A percentile compares a stretch with the other conserved stretches of the same genome.
Evolutionary conservation across 1,284 basidiomycete species (phyloP).

Genomic region (Moesziomyces sp.): DNA sequence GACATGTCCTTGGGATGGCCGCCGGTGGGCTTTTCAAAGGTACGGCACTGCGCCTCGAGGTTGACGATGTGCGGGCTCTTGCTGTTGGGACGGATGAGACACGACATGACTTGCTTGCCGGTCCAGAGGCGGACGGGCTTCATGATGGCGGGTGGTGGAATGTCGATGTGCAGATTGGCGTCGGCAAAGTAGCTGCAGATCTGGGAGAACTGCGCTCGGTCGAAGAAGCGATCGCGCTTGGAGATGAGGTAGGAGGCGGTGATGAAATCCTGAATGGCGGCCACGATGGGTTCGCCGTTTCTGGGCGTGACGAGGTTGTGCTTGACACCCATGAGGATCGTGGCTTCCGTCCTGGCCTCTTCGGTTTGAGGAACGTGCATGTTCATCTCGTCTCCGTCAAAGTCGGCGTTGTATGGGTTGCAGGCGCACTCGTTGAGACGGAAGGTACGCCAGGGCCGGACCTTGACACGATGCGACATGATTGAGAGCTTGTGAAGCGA

Average conservation of each 20-base stretch:
- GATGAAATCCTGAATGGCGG: conserved; percentile 67
- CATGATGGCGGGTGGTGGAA: conserved; percentile 93
- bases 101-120: conserved; percentile 96
- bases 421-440: conserved; percentile 99
- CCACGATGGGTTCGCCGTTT: conserved; percentile 66
- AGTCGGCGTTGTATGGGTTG: conserved; percentile 99
- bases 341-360: conserved; percentile 95
- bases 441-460: conserved; percentile 97
- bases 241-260: conserved; percentile 89
- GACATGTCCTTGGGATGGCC: conserved; percentile 80
- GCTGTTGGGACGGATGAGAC: conserved; percentile 94
- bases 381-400: conserved; percentile 99
- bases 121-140: conserved; percentile 96
- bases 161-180: conserved; percentile 89
- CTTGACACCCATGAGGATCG: conserved; percentile 97
- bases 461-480: conserved; percentile 97
- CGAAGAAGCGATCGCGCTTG: conserved; percentile 90
- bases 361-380: conserved; percentile 97
- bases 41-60: conserved; percentile 95
- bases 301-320: conserved; percentile 85
- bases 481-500: conserved; percentile 84
- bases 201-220: conserved; percentile 93
- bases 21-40: conserved; percentile 82
- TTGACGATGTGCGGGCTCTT: conserved; percentile 81
- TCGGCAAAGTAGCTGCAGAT: conserved; percentile 95